Conservation (phyloP, 345 rosid species). For the Geranium brycei region DNA sequence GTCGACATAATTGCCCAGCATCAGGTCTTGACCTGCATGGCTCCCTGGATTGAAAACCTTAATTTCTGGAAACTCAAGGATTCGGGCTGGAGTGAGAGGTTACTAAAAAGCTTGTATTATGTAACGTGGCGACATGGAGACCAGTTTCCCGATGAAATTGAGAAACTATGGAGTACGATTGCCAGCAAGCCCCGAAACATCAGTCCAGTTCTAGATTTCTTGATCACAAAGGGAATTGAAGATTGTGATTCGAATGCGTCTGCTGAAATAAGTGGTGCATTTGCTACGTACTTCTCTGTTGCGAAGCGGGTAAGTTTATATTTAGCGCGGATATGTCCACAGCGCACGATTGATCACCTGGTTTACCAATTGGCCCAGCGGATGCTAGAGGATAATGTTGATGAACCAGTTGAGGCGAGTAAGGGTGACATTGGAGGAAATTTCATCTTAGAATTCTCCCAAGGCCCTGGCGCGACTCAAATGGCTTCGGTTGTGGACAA, state of each 20-base stretch:
- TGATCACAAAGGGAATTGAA: constrained; percentile 93
- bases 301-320: constrained; percentile 96
- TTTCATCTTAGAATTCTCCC: constrained; percentile 85
- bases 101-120: constrained; percentile 89
- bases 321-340: constrained; percentile 94
- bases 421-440: constrained; percentile 64
- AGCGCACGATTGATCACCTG: constrained; percentile 89
- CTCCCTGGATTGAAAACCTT: constrained; percentile 99
- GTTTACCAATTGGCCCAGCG: constrained; percentile 90
- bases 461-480: constrained; percentile 76
- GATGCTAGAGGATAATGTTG: constrained; percentile 74
- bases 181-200: constrained; percentile 93
- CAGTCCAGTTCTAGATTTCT: constrained; percentile 90
- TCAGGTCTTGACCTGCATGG: constrained; percentile 99
- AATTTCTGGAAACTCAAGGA: constrained; percentile 98
- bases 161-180: constrained; percentile 96
- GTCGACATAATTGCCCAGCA: constrained; percentile 98
- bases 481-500: constrained; percentile 54
- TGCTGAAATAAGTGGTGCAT: constrained; percentile 97
- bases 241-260: constrained; percentile 99
- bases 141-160: constrained; percentile 98
- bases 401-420: constrained; percentile 50
- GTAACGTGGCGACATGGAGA: constrained; percentile 98
- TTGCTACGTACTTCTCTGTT: constrained; percentile 97
- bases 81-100: constrained; percentile 95